These are phyloP conservation scores for Phlebiopsis flavidoalba DNA, from an alignment of 768 basidiomycete species.

Conservation along the genomic window DNA sequence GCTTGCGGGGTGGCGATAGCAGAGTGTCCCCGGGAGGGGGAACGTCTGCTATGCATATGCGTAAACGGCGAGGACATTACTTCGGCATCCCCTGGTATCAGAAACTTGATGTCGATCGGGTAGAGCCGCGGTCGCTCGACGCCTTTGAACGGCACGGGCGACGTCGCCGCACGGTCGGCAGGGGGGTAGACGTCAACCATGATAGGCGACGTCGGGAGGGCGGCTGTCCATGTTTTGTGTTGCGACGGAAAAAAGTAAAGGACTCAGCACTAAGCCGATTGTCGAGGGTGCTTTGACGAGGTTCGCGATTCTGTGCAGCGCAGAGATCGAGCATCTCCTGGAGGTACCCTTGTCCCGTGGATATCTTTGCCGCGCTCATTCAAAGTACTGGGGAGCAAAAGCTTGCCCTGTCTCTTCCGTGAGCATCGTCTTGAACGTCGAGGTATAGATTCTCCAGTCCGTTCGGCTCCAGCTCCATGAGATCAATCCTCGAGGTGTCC, in stretches of 20 bases:
- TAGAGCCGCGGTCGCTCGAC: background rate
- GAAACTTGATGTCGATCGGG: background rate
- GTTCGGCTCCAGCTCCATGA: background rate
- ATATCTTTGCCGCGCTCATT: background rate
- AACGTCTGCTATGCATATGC: background rate
- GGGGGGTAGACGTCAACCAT: background rate
- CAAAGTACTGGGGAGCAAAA: background rate
- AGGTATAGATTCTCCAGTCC: background rate
- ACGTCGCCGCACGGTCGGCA: background rate
- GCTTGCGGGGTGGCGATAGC: slow-evolving; percentile 4
- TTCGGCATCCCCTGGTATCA: background rate
- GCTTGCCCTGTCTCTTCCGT: background rate
- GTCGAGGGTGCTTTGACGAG: background rate
- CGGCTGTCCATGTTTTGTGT: background rate
- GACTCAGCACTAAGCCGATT: background rate
- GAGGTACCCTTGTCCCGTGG: background rate
- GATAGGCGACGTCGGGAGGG: slow-evolving; percentile 4
- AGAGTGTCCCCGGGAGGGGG: background rate
- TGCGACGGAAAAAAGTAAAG: background rate
- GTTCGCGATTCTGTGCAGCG: background rate
- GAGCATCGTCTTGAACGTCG: slow-evolving; percentile 1
- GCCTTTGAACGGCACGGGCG: background rate
- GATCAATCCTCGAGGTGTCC: background rate
- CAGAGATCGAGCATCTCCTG: background rate
- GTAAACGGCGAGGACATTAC: background rate